Evolutionary conservation across 495 filamentous ascomycete genomes (phyloP).

Genomic region (Bombardia bombarda): DNA sequence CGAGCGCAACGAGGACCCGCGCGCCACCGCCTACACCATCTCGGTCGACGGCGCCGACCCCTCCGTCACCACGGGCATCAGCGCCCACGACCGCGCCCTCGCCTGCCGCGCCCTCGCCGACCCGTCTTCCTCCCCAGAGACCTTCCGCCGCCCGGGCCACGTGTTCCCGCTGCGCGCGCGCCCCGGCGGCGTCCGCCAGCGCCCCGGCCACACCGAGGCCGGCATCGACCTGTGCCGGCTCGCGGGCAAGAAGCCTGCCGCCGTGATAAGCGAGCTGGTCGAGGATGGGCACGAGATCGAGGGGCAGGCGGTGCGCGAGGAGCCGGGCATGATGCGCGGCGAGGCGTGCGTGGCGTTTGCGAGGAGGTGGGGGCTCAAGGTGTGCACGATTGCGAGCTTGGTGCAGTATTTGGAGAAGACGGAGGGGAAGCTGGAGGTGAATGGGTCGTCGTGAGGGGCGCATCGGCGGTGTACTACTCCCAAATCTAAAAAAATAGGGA

Average conservation of each 20-base stretch:
- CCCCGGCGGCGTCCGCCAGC: slow-evolving; percentile 69
- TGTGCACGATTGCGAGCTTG: slow-evolving; percentile 92
- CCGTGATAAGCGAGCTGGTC: slow-evolving; percentile 81
- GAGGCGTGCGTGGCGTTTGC: slow-evolving; percentile 89
- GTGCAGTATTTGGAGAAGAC: slow-evolving; percentile 68
- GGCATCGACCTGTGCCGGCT: slow-evolving; percentile 79
- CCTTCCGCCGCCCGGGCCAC: slow-evolving; percentile 82
- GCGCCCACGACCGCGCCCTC: slow-evolving; percentile 75
- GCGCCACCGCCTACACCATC: slow-evolving; percentile 87
- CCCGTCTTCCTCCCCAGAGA: slow-evolving; percentile 41
- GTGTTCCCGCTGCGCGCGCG: slow-evolving; percentile 78
- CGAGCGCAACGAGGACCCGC: slow-evolving; percentile 67
- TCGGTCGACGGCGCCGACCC: slow-evolving; percentile 69
- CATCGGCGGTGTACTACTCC: no score
- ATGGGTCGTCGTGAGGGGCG: no score
- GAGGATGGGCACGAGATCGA: slow-evolving; percentile 62
- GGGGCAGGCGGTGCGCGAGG: slow-evolving; percentile 46
- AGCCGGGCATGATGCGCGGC: slow-evolving; percentile 83
- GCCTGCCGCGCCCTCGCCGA: slow-evolving; percentile 76
- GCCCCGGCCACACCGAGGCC: slow-evolving; percentile 88
- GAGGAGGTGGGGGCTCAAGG: slow-evolving; percentile 77
- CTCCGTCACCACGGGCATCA: slow-evolving; percentile 80
- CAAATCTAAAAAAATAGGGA: no score
- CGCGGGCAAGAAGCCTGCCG: slow-evolving; percentile 64
- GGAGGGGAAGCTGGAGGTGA: slow-evolving; percentile 40